Evolutionary conservation across 495 filamentous ascomycete genomes (phyloP).

Genomic region (Clohesyomyces aquaticus): DNA sequence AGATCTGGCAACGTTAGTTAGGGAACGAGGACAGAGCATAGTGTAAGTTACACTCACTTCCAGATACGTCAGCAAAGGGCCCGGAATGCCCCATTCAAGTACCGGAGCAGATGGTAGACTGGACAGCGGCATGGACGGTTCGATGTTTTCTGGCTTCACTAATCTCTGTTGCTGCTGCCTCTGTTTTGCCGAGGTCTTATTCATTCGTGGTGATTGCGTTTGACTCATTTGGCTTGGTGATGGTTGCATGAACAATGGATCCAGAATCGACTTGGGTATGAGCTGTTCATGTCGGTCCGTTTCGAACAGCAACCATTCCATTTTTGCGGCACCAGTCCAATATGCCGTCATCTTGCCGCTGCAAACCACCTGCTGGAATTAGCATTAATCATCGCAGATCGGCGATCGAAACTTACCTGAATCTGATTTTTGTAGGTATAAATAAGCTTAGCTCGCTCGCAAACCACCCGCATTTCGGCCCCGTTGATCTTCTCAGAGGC

Average conservation of each 20-base stretch:
- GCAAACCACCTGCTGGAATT: constrained; percentile 10
- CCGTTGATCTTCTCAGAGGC: constrained; percentile 43
- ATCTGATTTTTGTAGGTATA: constrained; percentile 45
- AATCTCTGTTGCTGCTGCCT: constrained; percentile 33
- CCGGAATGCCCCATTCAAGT: constrained; percentile 40
- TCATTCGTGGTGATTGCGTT: constrained; percentile 48
- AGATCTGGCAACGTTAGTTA: constrained; percentile 40
- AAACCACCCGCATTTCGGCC: constrained; percentile 35
- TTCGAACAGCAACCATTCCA: constrained; percentile 44
- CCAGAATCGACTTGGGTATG: constrained; percentile 38
- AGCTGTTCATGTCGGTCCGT: constrained; percentile 42
- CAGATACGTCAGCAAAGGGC: constrained; percentile 43
- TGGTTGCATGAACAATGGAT: constrained; percentile 36
- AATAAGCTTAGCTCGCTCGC: constrained; percentile 42
- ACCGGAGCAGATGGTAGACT: constrained; percentile 41
- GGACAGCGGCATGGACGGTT: constrained; percentile 38
- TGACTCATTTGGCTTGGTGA: constrained; percentile 38
- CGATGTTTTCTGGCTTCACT: constrained; percentile 38
- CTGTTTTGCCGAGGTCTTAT: constrained; percentile 39
- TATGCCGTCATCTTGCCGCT: constrained; percentile 43
- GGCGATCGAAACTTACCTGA: constrained; percentile 38
- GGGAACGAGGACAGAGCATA: not conserved
- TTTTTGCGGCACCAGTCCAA: constrained; percentile 42
- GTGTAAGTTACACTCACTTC: constrained; percentile 42
- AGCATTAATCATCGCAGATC: not conserved